Evolutionary conservation across 306 rosid species (phyloP), one percentile per base, ranked within the genome.

Genomic region (Spatholobus suberectus): DNA sequence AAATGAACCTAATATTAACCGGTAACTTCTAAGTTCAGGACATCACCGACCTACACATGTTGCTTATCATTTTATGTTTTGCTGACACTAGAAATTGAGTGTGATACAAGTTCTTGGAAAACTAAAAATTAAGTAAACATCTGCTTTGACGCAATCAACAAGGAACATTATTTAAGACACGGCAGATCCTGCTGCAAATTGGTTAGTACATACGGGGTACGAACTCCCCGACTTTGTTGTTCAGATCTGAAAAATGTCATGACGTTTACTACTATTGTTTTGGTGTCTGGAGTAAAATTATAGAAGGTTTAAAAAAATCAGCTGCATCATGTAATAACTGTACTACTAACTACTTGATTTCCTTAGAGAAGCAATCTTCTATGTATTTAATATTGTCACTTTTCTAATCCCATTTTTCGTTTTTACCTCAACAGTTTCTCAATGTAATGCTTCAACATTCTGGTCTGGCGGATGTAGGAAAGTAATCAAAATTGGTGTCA

Each of bases 381-480:
- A 21, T 59, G 57, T 81, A 3, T 75, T 71, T 43, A 80, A 54
- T 37, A 37, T 73, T 47, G 32, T 61, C 13, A 26, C 46, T 78
- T 79, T 82, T 78, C 85, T 91, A 51, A 88, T 80, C 21, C 34
- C 5, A 49, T 82, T 70, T 51, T 78, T 35, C 47, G 26, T 65
- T 57, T 58, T 76, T 76, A 17, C 4, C 34, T 72, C 72, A 61
- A 17, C 86, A 93, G 93, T 1, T 70, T 75, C 95, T 43, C 54
- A 17, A 3, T 93, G 97, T 91, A 81, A 21, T 18, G 61, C 73
- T 57, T 17, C 87, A 77, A 78, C 52, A 46, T 75, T 79, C 62
- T 12, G 87, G 81, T 79, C 90, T 72, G 85, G 87, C 3, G 73
- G 62, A 70, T 96, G 96, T 57, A 79, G 91, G 41, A 68, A 75